phyloP scores from a whole-genome alignment of 2,329 filamentous ascomycete genomes.

The Pestalotiopsis sp. region DNA sequence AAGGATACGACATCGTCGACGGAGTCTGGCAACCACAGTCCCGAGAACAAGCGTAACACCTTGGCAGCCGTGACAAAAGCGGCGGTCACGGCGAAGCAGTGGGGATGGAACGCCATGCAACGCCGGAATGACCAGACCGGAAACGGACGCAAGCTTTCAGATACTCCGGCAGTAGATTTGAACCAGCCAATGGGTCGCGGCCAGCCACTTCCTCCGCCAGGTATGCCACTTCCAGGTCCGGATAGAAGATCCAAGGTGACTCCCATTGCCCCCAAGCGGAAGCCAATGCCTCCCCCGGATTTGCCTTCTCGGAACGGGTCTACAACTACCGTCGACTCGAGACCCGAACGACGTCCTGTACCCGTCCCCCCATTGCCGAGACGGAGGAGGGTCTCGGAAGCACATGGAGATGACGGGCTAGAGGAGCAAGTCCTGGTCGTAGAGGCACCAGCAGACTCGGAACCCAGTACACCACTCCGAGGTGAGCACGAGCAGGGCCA shows the following conservation, averaged over 20 bases:
- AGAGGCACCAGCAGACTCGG: slow-evolving; percentile 33
- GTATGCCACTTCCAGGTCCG: slow-evolving; percentile 33
- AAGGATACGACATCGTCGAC: slow-evolving; percentile 26
- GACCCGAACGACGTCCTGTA: slow-evolving; percentile 27
- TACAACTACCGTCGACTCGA: slow-evolving; percentile 23
- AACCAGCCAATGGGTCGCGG: slow-evolving; percentile 37
- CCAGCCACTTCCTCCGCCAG: slow-evolving; percentile 34
- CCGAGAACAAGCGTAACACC: slow-evolving; percentile 27
- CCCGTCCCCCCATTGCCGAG: slow-evolving; percentile 32
- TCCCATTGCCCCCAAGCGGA: slow-evolving; percentile 30
- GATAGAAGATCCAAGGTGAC: slow-evolving; percentile 26
- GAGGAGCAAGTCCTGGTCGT: slow-evolving; percentile 34
- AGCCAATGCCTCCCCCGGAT: slow-evolving; percentile 27
- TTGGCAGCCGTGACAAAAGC: slow-evolving; percentile 33
- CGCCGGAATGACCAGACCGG: slow-evolving; percentile 29
- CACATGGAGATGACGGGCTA: slow-evolving; percentile 22
- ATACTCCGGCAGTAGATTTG: slow-evolving; percentile 30
- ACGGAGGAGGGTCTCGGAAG: slow-evolving; percentile 31
- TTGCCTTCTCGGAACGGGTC: slow-evolving; percentile 23
- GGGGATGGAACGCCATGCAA: slow-evolving; percentile 35
- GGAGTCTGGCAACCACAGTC: slow-evolving; percentile 11
- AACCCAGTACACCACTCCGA: slow-evolving; percentile 28
- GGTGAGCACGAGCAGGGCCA: slow-evolving; percentile 12
- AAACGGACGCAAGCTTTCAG: slow-evolving; percentile 32
- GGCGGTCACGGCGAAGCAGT: slow-evolving; percentile 35